Base-by-base conservation (phyloP, 148 eudicot species). In the Chenopodium berlandieri region DNA sequence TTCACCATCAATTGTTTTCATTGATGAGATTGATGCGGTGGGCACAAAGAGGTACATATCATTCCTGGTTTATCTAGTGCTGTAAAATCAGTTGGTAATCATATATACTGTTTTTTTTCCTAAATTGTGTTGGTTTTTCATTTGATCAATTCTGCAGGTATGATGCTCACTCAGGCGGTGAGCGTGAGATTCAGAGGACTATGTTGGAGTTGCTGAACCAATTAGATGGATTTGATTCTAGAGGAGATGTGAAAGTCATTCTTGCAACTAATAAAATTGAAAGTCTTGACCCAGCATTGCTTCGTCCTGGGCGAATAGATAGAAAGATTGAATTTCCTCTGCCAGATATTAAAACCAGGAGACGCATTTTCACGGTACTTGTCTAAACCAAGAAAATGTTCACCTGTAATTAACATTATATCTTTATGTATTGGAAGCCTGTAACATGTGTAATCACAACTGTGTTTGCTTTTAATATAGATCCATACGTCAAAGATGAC, bases 401-500 rank as follows among this genome's bases (percentile, higher is more conserved):
- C 4, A 56, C 17, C 22, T 16, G 62, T 56, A 56, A 2, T 56
- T 56, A 56, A 56, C 7, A 56, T 56, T 27, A 79, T 23, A 4
- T 14, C 63, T 67, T 8, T 50, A 30, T 32, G 47, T 25, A 54
- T 8, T 69, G 70, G 31, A 19, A 40, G 44, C 44, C 44, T 40
- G 44, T 40, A 40, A 22, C 22, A 31, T 63, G 31, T 23, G 22
- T 14, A 34, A 74, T 25, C 13, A 4, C 19, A 34, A 7, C 0
- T 11, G 56, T 65, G 2, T 48, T 14, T 78, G 48, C 56, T 17
- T 66, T 13, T 72, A 47, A 50, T 27, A 34, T 71, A 83, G 97
- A 94, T 94, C 76, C 98, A 94, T 84, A 94, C 98, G 69, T 89
- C 98, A 71, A 93, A 91, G 86, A 94, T 93, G 98, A 92, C 97